Evolutionary conservation across 2,329 filamentous ascomycete species (phyloP), one percentile per base, ranked within the genome.

Genomic region (Epichloe sylvatica): DNA sequence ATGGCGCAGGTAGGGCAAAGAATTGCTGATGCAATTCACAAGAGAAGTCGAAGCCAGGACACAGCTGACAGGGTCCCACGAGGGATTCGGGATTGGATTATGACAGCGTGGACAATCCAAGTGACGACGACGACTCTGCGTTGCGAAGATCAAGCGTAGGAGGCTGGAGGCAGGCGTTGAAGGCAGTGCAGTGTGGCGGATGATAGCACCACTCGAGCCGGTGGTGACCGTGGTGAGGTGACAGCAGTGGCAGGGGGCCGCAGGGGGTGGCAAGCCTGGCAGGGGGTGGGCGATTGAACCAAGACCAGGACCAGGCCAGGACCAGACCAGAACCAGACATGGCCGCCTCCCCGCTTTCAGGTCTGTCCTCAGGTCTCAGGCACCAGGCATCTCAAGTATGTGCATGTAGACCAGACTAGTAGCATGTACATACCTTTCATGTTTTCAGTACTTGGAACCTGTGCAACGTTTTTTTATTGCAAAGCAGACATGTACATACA

Each of bases 11-110:
- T 13, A 39, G 9, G 7, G 12, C 6, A 25, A 38, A 33, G 11
- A 38, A 49, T 34, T 43, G 51, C 49, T 49, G 51, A 50, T 48
- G 53, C 51, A 46, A 51, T 53, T 50, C 52, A 52, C 50, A 50
- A 50, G 45, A 54, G 17, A 48, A 38, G 41, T 30, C 13, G 37
- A 36, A 41, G n/a, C 30, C 45, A 35, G 36, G 19, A 17, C 33
- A 30, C 37, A 39, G 40, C 36, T 34, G 41, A 41, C 30, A 25
- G n/a, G 40, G 23, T 41, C 25, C 44, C 51, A 47, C 40, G 21
- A 41, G 23, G 43, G 46, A 44, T 17, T 41, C 19, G 45, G 47
- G 48, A n/a, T 35, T 39, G 45, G 40, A 41, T n/a, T 47, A 47
- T 40, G 39, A 50, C 41, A 45, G 41, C 25, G 48, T 38, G 48